phyloP scores from a whole-genome alignment of 129 eudicot species.

The Artemisia argyi region DNA sequence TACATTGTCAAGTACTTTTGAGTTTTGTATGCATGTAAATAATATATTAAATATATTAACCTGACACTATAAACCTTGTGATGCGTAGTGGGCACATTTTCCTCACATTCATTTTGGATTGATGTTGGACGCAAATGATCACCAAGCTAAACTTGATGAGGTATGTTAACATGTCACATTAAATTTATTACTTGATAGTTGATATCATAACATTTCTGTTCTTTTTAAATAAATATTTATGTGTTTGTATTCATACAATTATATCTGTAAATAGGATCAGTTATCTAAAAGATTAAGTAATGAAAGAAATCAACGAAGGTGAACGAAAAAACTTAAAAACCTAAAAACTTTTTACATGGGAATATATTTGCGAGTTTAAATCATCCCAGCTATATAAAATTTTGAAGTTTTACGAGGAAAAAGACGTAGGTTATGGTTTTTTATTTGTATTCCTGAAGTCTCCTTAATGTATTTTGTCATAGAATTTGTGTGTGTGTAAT shows the following conservation, averaged over 20 bases:
- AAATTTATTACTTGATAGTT: not conserved
- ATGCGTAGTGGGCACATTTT: constrained; percentile 94
- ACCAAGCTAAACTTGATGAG: constrained; percentile 70
- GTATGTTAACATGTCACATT: constrained; percentile 29
- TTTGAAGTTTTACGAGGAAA: too few relatives aligned
- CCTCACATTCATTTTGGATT: constrained; percentile 96
- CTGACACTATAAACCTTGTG: constrained; percentile 14
- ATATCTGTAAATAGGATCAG: not conserved
- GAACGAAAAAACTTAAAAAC: not conserved
- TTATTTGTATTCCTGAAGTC: too few relatives aligned
- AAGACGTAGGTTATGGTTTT: too few relatives aligned
- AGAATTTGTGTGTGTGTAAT: too few relatives aligned
- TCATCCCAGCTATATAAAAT: too few relatives aligned
- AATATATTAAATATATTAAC: not conserved
- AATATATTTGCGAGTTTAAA: too few relatives aligned
- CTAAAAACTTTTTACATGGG: too few relatives aligned
- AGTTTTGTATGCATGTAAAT: not conserved
- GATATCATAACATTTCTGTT: too few relatives aligned
- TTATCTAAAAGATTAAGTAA: not conserved
- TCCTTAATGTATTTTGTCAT: too few relatives aligned
- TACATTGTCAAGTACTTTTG: constrained; percentile 17
- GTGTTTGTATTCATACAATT: too few relatives aligned
- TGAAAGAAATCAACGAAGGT: not conserved
- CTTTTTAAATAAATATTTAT: too few relatives aligned
- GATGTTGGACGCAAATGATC: constrained; percentile 79